phyloP scores from a whole-genome alignment of 2,329 filamentous ascomycete species.

The Apiospora pterosperma region DNA sequence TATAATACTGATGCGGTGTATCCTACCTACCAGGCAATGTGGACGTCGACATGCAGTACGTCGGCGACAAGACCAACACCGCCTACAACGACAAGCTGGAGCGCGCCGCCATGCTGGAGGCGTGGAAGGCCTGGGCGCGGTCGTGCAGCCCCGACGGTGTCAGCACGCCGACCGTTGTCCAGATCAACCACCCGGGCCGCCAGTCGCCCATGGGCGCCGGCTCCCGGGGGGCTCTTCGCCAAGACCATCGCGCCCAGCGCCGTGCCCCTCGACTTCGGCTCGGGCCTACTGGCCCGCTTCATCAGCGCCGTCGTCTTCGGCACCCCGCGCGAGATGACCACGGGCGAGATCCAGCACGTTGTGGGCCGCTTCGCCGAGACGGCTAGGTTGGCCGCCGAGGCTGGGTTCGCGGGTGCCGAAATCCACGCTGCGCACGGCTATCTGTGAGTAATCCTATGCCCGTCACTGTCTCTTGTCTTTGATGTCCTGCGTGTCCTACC shows the following conservation, averaged over 20 bases:
- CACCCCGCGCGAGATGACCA: slow-evolving; percentile 53
- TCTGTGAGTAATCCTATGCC: slow-evolving; percentile 22
- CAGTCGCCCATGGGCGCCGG: slow-evolving; percentile 39
- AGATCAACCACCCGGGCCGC: slow-evolving; percentile 45
- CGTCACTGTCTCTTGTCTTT: background rate
- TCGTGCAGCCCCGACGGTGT: slow-evolving; percentile 21
- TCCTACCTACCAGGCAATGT: slow-evolving; percentile 9
- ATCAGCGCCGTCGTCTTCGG: slow-evolving; percentile 40
- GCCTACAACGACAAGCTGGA: slow-evolving; percentile 28
- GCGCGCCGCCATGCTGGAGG: slow-evolving; percentile 23
- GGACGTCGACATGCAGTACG: slow-evolving; percentile 32
- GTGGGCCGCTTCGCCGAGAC: slow-evolving; percentile 49
- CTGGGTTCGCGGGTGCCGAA: slow-evolving; percentile 43
- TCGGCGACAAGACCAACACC: slow-evolving; percentile 32
- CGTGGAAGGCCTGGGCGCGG: slow-evolving; percentile 36
- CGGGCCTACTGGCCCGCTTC: slow-evolving; percentile 30
- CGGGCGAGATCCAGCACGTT: slow-evolving; percentile 49
- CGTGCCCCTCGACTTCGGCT: slow-evolving; percentile 38
- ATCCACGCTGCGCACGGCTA: slow-evolving; percentile 53
- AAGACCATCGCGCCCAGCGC: slow-evolving; percentile 42
- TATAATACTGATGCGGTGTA: background rate
- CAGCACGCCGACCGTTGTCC: slow-evolving; percentile 38
- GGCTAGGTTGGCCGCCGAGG: slow-evolving; percentile 43
- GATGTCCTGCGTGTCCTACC: background rate
- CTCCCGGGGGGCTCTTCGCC: slow-evolving; percentile 25